phyloP scores from a whole-genome alignment of 2,329 filamentous ascomycete genomes.

The Fusarium sp. region DNA sequence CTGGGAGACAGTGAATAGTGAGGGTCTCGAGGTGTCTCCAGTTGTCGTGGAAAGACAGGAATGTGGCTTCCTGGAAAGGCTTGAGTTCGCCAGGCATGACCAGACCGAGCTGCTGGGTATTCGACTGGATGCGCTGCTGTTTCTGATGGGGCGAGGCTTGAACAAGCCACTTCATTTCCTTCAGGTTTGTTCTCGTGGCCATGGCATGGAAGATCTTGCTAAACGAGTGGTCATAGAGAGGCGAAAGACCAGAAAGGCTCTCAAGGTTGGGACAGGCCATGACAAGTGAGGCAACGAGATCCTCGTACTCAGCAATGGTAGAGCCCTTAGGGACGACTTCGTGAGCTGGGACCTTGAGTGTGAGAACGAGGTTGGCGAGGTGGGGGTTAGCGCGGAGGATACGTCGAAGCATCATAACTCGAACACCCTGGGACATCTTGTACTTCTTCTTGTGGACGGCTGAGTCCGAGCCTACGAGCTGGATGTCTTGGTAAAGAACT shows the following conservation, averaged over 20 bases:
- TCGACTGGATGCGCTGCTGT: conserved; percentile 47
- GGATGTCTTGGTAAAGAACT: conserved; percentile 68
- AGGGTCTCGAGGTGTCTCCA: conserved; percentile 68
- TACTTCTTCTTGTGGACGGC: conserved; percentile 66
- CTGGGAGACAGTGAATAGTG: conserved; percentile 68
- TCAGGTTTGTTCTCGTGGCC: conserved; percentile 65
- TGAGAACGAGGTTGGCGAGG: conserved; percentile 66
- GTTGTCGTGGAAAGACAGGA: conserved; percentile 63
- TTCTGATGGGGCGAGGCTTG: conserved; percentile 49
- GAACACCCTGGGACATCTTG: conserved; percentile 63
- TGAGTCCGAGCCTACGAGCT: conserved; percentile 68
- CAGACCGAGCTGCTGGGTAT: conserved; percentile 47
- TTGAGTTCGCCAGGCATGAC: conserved; percentile 47
- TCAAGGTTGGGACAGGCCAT: conserved; percentile 75
- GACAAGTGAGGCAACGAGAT: conserved; percentile 68
- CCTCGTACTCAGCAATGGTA: conserved; percentile 63
- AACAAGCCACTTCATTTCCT: conserved; percentile 70
- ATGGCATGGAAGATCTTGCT: conserved; percentile 68
- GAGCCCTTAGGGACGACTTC: conserved; percentile 52
- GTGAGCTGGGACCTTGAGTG: conserved; percentile 64
- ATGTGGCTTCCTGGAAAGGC: conserved; percentile 54
- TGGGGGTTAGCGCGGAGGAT: conserved; percentile 65
- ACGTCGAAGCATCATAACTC: conserved; percentile 67
- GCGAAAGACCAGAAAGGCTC: conserved; percentile 64
- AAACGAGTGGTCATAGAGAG: conserved; percentile 66